Percentiles rank a stretch among this genome's conserved stretches.
Evolutionary conservation across 1,284 basidiomycete genomes (phyloP).

Genomic region (Exobasidium cylindrosporum): DNA sequence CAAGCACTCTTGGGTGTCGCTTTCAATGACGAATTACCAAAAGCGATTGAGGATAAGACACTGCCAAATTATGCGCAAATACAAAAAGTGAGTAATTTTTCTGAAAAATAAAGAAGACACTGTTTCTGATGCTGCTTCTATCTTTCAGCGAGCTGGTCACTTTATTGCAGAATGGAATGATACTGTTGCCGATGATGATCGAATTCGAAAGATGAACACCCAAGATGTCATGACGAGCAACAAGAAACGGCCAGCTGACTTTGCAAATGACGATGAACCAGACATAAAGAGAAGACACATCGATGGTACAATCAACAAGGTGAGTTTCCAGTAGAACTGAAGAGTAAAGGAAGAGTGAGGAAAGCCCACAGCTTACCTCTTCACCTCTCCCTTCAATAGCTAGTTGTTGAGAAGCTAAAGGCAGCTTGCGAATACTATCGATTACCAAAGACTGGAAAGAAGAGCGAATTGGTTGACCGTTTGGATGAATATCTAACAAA

Average conservation of each 20-base stretch:
- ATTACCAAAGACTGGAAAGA: conserved; percentile 38
- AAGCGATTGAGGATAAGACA: conserved; percentile 74
- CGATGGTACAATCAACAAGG: conserved; percentile 28
- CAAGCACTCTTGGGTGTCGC: conserved; percentile 84
- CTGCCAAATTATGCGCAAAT: conserved; percentile 74
- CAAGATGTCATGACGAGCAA: conserved; percentile 21
- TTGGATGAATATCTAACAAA: conserved; percentile 29
- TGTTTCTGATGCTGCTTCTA: too few relatives aligned
- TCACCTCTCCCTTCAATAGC: conserved; percentile 12
- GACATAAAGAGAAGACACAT: conserved; percentile 17
- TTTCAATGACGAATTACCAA: conserved; percentile 69
- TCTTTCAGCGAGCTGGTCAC: conserved; percentile 65
- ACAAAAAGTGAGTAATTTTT: conserved; percentile 62
- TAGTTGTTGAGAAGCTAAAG: conserved; percentile 36
- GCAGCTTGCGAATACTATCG: conserved; percentile 38
- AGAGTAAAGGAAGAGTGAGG: background rate
- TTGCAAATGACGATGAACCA: conserved; percentile 31
- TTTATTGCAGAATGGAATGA: conserved; percentile 74
- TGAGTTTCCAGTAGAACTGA: background rate
- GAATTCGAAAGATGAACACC: conserved; percentile 11
- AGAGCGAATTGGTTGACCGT: conserved; percentile 40
- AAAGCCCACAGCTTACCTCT: background rate
- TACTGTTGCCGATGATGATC: conserved; percentile 64
- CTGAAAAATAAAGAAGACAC: too few relatives aligned
- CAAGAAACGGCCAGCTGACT: conserved; percentile 22